Evolutionary conservation across 1,284 basidiomycete genomes (phyloP), one percentile per base, ranked within the genome.

Genomic region (Fomes fomentarius): DNA sequence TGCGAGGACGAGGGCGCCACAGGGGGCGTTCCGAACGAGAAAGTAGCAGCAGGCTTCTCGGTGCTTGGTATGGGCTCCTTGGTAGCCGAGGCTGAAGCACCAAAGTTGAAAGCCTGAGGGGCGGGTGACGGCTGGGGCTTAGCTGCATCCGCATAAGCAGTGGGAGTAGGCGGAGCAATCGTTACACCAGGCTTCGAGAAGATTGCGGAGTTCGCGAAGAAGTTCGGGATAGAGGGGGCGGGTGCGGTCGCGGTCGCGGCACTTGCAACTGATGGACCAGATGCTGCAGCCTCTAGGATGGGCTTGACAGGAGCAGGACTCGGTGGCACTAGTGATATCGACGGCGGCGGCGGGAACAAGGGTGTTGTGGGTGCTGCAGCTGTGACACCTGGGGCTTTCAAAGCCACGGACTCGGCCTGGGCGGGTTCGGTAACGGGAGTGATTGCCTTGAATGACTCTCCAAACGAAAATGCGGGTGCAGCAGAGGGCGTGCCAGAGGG

Each of bases 161-260:
- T 17, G 17, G 46, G 31, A 30, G 49, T 39, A 3, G 65, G 65
- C 9, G 62, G 54, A 21, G 54, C 49, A 25, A 63, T 58, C 2
- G 56, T 50, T 7, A 64, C 57, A 19, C 55, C 54, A 15, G 74
- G 52, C 55, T 74, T 71, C 35, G 63, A 56, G 54, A 75, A 65
- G 14, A 69, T 57, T 12, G 74, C 63, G 0, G 77, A 73, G 41
- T 56, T 70, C 11, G 75, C 71, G 50, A 85, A 84, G 64, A 84
- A 82, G 62, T 83, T 76, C 9, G 81, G 83, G 26, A 82, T 63
- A 8, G 61, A 56, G 15, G 68, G 15, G 15, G 44, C 8, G 15
- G 68, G 15, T 8, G 44, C 8, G 11, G 34, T 33, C 10, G 22
- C 9, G 5, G 33, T 49, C 12, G 61, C 10, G 11, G 56, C 47